Conservation (phyloP, 306 rosid genomes). For the Trifolium dubium region DNA sequence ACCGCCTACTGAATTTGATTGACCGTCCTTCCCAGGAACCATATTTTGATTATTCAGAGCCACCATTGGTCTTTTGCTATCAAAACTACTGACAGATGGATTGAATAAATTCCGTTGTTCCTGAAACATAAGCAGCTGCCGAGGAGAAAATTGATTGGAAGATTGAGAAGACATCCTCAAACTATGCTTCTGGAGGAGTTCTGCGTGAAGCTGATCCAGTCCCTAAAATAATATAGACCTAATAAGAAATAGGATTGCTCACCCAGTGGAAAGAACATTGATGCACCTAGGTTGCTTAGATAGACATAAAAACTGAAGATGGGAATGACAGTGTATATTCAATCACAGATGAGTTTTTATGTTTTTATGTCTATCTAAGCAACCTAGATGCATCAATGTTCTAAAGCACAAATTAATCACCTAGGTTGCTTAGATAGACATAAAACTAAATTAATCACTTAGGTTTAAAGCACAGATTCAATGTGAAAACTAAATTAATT, state of each 20-base stretch:
- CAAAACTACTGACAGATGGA: slow-evolving; percentile 55
- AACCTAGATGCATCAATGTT: too few species aligned
- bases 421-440: too few species aligned
- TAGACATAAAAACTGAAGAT: too few species aligned
- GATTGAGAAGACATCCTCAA: slow-evolving; percentile 62
- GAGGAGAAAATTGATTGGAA: slow-evolving; percentile 53
- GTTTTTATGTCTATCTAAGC: too few species aligned
- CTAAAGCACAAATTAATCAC: too few species aligned
- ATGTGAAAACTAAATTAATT: too few species aligned
- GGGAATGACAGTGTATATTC: too few species aligned
- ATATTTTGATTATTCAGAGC: slow-evolving; percentile 52
- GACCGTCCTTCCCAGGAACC: slow-evolving; percentile 57
- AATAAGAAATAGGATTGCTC: slow-evolving; percentile 28
- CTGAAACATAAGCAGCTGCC: slow-evolving; percentile 64
- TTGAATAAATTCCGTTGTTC: slow-evolving; percentile 56
- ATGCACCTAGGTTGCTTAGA: neutral
- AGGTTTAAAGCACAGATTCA: too few species aligned
- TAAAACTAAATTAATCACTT: too few species aligned
- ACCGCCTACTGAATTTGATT: slow-evolving; percentile 45
- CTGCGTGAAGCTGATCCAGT: slow-evolving; percentile 57
- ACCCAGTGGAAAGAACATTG: slow-evolving; percentile 32
- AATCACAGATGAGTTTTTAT: too few species aligned
- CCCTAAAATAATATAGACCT: slow-evolving; percentile 56
- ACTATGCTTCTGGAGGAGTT: slow-evolving; percentile 52
- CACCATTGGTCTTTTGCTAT: slow-evolving; percentile 46